Conservation (phyloP, 768 basidiomycete species). For the Termitomyces sp. region DNA sequence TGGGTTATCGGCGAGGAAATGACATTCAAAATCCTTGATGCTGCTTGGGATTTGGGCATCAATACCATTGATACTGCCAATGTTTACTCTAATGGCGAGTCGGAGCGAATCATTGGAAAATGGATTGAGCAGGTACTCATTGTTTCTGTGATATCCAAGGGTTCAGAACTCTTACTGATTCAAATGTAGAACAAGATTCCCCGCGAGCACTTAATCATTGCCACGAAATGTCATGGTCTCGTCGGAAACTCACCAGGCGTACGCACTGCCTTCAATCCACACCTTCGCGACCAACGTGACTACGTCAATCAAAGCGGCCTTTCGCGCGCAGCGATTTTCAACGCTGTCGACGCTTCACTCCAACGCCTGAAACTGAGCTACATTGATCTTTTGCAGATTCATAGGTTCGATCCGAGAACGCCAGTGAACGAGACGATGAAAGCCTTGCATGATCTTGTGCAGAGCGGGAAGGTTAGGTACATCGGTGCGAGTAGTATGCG, state of each 20-base stretch:
- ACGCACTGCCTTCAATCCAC: not conserved
- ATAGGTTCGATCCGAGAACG: constrained; percentile 29
- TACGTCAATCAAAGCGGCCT: constrained; percentile 16
- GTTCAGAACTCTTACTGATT: constrained; percentile 9
- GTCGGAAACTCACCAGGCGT: constrained; percentile 1
- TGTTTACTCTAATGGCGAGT: constrained; percentile 32
- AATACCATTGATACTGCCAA: constrained; percentile 34
- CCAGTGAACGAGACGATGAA: constrained; percentile 39
- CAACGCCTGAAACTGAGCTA: constrained; percentile 22
- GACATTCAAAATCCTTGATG: constrained; percentile 31
- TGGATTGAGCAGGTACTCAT: constrained; percentile 28
- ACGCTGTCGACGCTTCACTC: constrained; percentile 27
- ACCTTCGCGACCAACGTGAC: constrained; percentile 6
- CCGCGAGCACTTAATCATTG: constrained; percentile 10
- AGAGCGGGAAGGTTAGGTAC: constrained; percentile 33
- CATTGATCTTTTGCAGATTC: constrained; percentile 36
- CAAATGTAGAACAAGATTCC: constrained; percentile 6
- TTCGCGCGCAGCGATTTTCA: constrained; percentile 25
- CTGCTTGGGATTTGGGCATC: constrained; percentile 36
- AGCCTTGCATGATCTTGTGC: constrained; percentile 39
- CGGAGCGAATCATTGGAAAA: constrained; percentile 36
- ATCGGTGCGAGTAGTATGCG: constrained; percentile 45
- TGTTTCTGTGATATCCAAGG: not conserved
- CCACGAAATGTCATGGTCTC: constrained; percentile 9
- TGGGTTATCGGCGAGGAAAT: constrained; percentile 49